Conservation (phyloP, 345 rosid species). For the Brassica incana region DNA sequence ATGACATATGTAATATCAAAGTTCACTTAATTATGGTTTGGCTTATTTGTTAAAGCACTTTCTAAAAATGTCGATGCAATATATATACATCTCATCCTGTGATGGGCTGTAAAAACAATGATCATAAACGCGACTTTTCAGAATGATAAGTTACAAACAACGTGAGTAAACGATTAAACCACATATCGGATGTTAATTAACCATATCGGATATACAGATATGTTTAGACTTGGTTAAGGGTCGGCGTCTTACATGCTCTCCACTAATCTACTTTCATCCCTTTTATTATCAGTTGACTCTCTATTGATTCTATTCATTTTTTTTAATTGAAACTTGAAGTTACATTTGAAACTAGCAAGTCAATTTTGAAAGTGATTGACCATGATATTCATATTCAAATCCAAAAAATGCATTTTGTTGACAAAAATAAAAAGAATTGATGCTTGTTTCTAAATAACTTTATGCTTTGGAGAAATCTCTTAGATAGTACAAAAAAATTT, state of each 20-base stretch:
- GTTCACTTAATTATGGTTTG: background rate
- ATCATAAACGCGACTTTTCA: background rate
- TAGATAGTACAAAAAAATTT: background rate
- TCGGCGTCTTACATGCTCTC: slow-evolving; percentile 32
- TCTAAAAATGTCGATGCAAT: background rate
- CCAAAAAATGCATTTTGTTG: background rate
- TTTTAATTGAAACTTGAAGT: background rate
- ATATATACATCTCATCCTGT: background rate
- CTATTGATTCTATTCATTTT: background rate
- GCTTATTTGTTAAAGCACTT: background rate
- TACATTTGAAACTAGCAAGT: background rate
- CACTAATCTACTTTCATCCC: slow-evolving; percentile 11
- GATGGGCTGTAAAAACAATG: background rate
- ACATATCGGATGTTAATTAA: slow-evolving; percentile 2
- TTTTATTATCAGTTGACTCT: slow-evolving; percentile 21
- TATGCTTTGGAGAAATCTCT: background rate
- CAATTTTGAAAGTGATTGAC: slow-evolving; percentile 1
- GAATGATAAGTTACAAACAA: slow-evolving; percentile 16
- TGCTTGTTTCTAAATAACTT: background rate
- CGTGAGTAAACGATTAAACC: slow-evolving; percentile 35
- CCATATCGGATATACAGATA: slow-evolving; percentile 17
- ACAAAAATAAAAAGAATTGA: background rate
- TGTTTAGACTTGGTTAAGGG: slow-evolving; percentile 34
- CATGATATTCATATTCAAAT: background rate
- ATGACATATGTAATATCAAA: too few relatives aligned